Conservation (phyloP, 352 stramenopile species). For the Plasmopara viticola region DNA sequence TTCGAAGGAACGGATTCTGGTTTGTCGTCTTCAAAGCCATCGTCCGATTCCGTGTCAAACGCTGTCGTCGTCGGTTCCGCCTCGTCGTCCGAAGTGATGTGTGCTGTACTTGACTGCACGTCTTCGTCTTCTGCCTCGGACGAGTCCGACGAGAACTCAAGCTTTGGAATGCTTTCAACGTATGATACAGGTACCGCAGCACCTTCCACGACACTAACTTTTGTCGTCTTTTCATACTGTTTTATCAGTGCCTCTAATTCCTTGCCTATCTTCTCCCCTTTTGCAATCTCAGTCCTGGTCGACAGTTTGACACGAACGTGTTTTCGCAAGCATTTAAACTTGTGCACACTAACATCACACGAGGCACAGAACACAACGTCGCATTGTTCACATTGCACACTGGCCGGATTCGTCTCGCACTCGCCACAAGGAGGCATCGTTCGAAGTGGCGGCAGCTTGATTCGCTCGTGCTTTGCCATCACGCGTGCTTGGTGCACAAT, state of each 20-base stretch:
- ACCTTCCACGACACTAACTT: background rate
- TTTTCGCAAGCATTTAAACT: slow-evolving; percentile 63
- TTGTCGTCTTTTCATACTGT: slow-evolving; percentile 8
- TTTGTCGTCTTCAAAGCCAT: slow-evolving; percentile 30
- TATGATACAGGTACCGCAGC: slow-evolving; percentile 23
- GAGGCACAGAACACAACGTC: slow-evolving; percentile 43
- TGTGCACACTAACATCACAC: slow-evolving; percentile 58
- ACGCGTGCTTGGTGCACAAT: slow-evolving; percentile 55
- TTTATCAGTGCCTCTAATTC: background rate
- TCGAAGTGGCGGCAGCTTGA: slow-evolving; percentile 26
- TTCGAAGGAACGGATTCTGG: background rate
- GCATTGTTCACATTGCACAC: slow-evolving; percentile 49
- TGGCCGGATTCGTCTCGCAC: slow-evolving; percentile 36
- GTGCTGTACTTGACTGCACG: slow-evolving; percentile 1
- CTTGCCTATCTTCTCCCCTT: slow-evolving; percentile 11
- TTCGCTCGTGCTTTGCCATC: slow-evolving; percentile 50
- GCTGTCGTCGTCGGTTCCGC: slow-evolving; percentile 7
- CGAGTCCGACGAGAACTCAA: slow-evolving; percentile 39
- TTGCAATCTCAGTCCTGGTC: slow-evolving; percentile 9
- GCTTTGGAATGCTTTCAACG: slow-evolving; percentile 52
- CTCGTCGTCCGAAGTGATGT: slow-evolving; percentile 7
- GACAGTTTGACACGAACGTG: slow-evolving; percentile 31
- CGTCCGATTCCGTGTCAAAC: slow-evolving; percentile 19
- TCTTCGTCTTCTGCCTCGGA: slow-evolving; percentile 29
- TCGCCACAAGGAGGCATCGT: slow-evolving; percentile 40